These are phyloP conservation scores for Zoysia pacifica DNA, from an alignment of 176 grass and related monocot genomes.

Conservation along the genomic window DNA sequence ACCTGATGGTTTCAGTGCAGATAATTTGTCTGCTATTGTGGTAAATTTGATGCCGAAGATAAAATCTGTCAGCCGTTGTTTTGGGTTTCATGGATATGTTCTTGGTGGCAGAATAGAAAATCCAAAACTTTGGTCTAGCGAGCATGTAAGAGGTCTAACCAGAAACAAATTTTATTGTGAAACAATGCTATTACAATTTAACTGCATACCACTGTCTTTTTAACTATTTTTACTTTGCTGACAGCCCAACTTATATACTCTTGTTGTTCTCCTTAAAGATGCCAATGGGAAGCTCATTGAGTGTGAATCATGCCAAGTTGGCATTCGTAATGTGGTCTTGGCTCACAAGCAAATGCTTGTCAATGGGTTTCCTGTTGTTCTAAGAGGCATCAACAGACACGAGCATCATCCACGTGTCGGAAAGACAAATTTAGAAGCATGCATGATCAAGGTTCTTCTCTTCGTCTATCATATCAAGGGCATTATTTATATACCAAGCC, in stretches of 20 bases:
- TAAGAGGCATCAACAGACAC: slow-evolving; percentile 93
- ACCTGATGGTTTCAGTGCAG: slow-evolving; percentile 41
- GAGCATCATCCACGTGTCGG: slow-evolving; percentile 92
- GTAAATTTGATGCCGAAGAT: slow-evolving; percentile 68
- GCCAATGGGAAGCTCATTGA: slow-evolving; percentile 80
- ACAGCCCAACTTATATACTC: slow-evolving; percentile 98
- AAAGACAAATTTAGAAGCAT: slow-evolving; percentile 94
- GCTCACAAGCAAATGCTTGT: slow-evolving; percentile 89
- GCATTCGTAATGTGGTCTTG: slow-evolving; percentile 77
- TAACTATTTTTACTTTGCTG: slow-evolving; percentile 47
- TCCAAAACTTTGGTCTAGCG: slow-evolving; percentile 96
- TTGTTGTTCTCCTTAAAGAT: slow-evolving; percentile 96
- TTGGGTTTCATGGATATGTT: slow-evolving; percentile 73
- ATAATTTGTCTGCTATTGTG: slow-evolving; percentile 44
- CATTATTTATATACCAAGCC: slow-evolving; percentile 23
- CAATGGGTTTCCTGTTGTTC: slow-evolving; percentile 84
- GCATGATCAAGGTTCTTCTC: slow-evolving; percentile 88
- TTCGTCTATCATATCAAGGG: slow-evolving; percentile 21
- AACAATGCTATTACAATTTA: slow-evolving; percentile 18
- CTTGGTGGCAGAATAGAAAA: slow-evolving; percentile 83
- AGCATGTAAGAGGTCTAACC: slow-evolving; percentile 66
- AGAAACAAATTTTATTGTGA: slow-evolving; percentile 19
- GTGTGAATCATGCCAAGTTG: slow-evolving; percentile 94
- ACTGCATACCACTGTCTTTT: slow-evolving; percentile 27
- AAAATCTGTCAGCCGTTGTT: slow-evolving; percentile 33